Evolutionary conservation across 495 filamentous ascomycete species (phyloP).

Genomic region (Trichoderma gamsii): DNA sequence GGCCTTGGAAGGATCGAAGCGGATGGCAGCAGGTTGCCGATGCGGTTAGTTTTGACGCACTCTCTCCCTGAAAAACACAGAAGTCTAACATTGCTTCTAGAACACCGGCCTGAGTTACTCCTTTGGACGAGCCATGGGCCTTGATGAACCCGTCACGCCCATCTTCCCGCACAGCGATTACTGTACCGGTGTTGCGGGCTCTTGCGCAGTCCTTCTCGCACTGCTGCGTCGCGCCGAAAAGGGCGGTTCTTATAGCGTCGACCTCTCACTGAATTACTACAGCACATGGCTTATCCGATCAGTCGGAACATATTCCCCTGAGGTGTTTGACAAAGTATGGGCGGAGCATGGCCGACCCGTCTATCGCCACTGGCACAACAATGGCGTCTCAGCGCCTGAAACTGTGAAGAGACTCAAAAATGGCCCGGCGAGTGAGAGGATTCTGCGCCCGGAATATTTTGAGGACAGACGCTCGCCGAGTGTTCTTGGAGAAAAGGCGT

Average conservation of each 20-base stretch:
- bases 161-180: conserved; percentile 64
- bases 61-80: background rate
- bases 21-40: conserved; percentile 56
- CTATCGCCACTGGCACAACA: conserved; percentile 1
- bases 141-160: conserved; percentile 51
- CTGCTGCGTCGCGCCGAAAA: conserved; percentile 45
- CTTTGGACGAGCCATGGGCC: conserved; percentile 54
- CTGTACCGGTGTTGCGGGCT: conserved; percentile 49
- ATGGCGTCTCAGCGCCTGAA: background rate
- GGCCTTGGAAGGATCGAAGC: conserved; percentile 44
- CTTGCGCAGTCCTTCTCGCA: conserved; percentile 49
- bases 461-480: background rate
- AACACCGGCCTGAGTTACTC: conserved; percentile 43
- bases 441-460: background rate
- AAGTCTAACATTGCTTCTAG: conserved; percentile 25
- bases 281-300: conserved; percentile 51
- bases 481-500: background rate
- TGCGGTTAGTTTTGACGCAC: conserved; percentile 22
- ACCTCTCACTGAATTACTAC: conserved; percentile 52
- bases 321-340: background rate
- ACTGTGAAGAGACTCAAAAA: background rate
- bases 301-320: conserved; percentile 42
- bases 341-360: background rate
- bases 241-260: conserved; percentile 51
- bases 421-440: background rate